Evolutionary conservation across 1,139 yeast species (phyloP), one percentile per base, ranked within the genome.

Genomic region (Candida sp.): DNA sequence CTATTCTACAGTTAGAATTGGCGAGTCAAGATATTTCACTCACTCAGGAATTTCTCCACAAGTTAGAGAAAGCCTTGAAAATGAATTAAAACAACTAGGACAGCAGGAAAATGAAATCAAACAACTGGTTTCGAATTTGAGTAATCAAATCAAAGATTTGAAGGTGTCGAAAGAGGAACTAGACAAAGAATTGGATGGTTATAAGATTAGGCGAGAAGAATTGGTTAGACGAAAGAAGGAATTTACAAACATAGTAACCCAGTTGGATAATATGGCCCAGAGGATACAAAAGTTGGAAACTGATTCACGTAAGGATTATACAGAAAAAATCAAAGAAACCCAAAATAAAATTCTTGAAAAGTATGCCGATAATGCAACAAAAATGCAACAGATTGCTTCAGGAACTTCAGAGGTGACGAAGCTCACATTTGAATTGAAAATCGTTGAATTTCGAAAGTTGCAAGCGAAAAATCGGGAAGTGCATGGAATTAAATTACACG

Each of bases 31-130:
- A 25, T 76, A 64, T 32, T 70, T 82, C 55, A 73, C 69, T 34
- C 58, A 65, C 2, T 64, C 66, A 32, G 82, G 83, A 5, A 60
- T 82, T 41, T 63, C 79, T 0, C 58, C 55, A 35, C 70, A 68
- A 39, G 60, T 60, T 1, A 69, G 60, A 42, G 57, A 60, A 36
- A 47, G 49, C n/a, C 33, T 37, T n/a, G 43, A 46, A 19, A 55
- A 60, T 9, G 44, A 30, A 22, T 38, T 33, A 21, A 39, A 35
- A 19, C n/a, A 22, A 15, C 37, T 29, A 15, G 32, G 36, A 36
- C 8, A 50, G 47, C 42, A 45, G 23, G 29, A 48, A 4, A 45
- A 47, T 4, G 52, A 49, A 5, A 42, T 53, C 3, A 54, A 58
- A 35, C 50, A 47, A n/a, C 48, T 49, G 21, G 49, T 64, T 27